Evolutionary conservation across 345 rosid species (phyloP).

Genomic region (Citrus australasica): DNA sequence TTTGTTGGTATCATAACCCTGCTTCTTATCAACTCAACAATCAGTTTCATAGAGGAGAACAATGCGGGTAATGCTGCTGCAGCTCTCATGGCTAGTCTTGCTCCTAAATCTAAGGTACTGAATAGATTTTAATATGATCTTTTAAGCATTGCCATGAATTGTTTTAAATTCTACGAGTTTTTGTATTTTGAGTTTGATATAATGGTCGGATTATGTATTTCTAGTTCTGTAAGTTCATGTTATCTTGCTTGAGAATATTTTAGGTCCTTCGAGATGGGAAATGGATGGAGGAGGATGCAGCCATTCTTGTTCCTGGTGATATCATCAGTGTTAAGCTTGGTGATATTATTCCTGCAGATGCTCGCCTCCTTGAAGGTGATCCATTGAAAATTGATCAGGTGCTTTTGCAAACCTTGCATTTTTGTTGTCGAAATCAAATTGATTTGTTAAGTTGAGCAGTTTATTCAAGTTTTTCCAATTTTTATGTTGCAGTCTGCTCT

Average conservation of each 20-base stretch:
- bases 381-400: constrained; percentile 73
- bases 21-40: constrained; percentile 59
- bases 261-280: constrained; percentile 61
- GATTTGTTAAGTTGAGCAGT: neutral
- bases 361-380: constrained; percentile 69
- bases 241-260: neutral
- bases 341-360: constrained; percentile 70
- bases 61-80: constrained; percentile 72
- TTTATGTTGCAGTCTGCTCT: constrained; percentile 52
- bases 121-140: neutral
- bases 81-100: constrained; percentile 63
- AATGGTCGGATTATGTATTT: neutral
- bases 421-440: neutral
- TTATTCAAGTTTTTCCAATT: neutral
- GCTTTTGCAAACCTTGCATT: neutral
- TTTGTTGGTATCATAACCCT: constrained; percentile 58
- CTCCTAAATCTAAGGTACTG: constrained; percentile 57
- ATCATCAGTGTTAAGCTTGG: constrained; percentile 66
- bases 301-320: constrained; percentile 70
- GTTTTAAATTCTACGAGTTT: neutral
- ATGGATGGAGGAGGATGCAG: constrained; percentile 63
- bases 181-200: neutral
- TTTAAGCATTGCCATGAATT: neutral
- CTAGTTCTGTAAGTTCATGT: neutral
- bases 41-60: constrained; percentile 68